Evolutionary conservation across 2,329 filamentous ascomycete genomes (phyloP).

Genomic region (Pseudocercospora crystallina): DNA sequence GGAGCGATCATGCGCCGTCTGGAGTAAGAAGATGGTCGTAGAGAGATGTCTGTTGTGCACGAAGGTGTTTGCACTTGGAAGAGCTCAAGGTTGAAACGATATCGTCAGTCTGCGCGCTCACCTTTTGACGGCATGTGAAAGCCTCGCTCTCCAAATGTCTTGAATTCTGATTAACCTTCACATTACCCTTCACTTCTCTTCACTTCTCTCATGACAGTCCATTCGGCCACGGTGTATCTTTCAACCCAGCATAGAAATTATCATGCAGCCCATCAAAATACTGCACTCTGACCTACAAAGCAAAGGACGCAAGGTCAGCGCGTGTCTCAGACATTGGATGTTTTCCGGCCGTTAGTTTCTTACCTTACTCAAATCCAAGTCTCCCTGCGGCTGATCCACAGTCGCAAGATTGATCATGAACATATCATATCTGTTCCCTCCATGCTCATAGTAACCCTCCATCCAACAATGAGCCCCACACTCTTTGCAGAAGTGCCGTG

Average conservation of each 20-base stretch:
- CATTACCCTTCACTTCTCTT: not conserved
- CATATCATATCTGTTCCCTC: constrained; percentile 7
- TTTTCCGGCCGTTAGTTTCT: no score
- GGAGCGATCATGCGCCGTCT: no score
- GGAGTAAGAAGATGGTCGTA: no score
- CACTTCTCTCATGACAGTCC: constrained; percentile 1
- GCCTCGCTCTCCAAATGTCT: no score
- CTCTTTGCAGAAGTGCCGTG: constrained; percentile 8
- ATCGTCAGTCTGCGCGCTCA: no score
- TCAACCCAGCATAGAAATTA: not conserved
- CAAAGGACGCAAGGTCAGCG: no score
- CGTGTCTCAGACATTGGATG: no score
- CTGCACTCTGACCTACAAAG: no score
- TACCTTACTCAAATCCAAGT: constrained; percentile 17
- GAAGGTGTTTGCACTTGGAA: no score
- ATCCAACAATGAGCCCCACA: constrained; percentile 12
- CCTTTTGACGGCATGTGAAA: no score
- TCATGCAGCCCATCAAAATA: constrained; percentile 18
- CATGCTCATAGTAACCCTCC: constrained; percentile 10
- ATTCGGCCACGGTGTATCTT: constrained; percentile 6
- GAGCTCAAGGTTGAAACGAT: no score
- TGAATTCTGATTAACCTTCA: not conserved
- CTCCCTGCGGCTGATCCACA: constrained; percentile 19
- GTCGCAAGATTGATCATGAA: constrained; percentile 19
- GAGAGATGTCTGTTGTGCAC: no score